These are phyloP conservation scores for Puya raimondii DNA, from an alignment of 176 grass and related monocot species.

Conservation along the genomic window DNA sequence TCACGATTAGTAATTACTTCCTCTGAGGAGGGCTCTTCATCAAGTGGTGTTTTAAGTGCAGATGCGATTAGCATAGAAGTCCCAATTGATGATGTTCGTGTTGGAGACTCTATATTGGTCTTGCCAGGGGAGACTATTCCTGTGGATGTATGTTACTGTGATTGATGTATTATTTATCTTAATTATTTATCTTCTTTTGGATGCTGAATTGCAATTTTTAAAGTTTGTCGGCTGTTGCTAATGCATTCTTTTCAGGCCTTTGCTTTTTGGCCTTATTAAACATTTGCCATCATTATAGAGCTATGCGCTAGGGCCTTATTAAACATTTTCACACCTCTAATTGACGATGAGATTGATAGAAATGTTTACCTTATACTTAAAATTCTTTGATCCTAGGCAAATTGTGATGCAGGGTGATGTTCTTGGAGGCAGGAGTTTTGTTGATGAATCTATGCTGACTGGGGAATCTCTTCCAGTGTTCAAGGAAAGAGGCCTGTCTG, in stretches of 20 bases:
- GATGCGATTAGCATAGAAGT: constrained; percentile 87
- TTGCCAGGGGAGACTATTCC: constrained; percentile 93
- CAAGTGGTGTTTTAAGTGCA: constrained; percentile 44
- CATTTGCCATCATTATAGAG: background rate
- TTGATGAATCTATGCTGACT: constrained; percentile 97
- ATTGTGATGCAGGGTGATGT: constrained; percentile 58
- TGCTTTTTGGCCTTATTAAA: background rate
- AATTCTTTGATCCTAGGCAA: background rate
- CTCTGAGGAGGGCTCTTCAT: constrained; percentile 45
- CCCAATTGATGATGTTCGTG: constrained; percentile 81
- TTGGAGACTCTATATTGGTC: constrained; percentile 86
- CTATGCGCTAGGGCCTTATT: background rate
- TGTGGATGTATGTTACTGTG: constrained; percentile 66
- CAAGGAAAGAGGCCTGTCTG: constrained; percentile 71
- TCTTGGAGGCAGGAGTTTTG: constrained; percentile 70
- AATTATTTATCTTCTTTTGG: background rate
- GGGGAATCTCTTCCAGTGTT: constrained; percentile 91
- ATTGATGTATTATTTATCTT: constrained; percentile 10
- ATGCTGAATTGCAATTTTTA: background rate
- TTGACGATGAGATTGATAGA: background rate
- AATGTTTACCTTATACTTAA: background rate
- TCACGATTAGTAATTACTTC: constrained; percentile 70
- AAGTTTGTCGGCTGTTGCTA: too few species aligned
- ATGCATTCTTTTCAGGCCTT: constrained; percentile 4
- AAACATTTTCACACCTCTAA: background rate